Evolutionary conservation across 2,329 filamentous ascomycete species (phyloP), one percentile per base, ranked within the genome.

Genomic region (Neofusicoccum sp.): DNA sequence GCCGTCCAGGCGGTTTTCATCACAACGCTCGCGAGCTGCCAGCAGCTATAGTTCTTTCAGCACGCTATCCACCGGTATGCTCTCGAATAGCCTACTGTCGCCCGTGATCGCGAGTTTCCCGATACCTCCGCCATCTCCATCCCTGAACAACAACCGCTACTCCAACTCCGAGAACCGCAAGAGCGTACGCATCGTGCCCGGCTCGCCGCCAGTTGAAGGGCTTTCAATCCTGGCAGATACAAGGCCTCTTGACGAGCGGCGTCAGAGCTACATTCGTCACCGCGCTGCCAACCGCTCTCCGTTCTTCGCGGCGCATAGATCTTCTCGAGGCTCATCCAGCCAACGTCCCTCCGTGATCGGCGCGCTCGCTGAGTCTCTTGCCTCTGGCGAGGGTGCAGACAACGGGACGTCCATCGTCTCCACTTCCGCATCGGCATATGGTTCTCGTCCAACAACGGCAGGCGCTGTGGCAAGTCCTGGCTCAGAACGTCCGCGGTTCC

Each of bases 191-290:
- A 65, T 79, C 8, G 77, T 81, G 3, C 65, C 70, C 29, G 58
- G 69, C 64, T 65, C 28, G 67, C 75, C 66, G 67, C 67, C 61
- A 9, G 65, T 72, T 61, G 74, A 76, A 45, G 78, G 74, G 61
- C 65, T 74, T 16, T 60, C 68, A 6, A 56, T 63, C 8, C 16
- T 56, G 31, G 8, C 70, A 67, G 79, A 80, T 62, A 68, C 69
- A 4, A 70, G 78, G 5, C 71, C 76, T 1, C 62, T 79, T 4
- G 71, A 77, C 41, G 76, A 79, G 36, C 79, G 77, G 63, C 74
- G 79, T 6, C 71, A 74, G 56, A 79, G 76, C 12, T 80, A 76
- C 66, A 77, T 80, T 47, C 69, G 74, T 14, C 77, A 80, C 62
- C 74, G 79, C 39, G 76, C 75, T 2, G 74, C 74, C 16, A 74